Percentiles rank a stretch among this genome's conserved stretches.
phyloP scores from a whole-genome alignment of 2,329 filamentous ascomycete species.

The Paraconiothyrium brasiliense region DNA sequence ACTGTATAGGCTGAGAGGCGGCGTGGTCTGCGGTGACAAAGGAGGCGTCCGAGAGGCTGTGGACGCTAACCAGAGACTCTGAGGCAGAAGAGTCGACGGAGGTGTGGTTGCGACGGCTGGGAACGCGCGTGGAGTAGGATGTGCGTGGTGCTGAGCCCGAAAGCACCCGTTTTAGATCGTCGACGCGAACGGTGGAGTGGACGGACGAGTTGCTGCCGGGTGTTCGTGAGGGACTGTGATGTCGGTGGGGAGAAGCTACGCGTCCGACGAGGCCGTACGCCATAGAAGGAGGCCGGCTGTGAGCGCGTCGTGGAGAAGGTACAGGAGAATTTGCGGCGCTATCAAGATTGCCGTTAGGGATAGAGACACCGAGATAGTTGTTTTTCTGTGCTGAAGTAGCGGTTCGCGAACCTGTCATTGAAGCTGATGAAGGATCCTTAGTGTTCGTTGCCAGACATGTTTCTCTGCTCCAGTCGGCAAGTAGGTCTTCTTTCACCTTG shows the following conservation, averaged over 20 bases:
- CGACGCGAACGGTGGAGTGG: slow-evolving; percentile 53
- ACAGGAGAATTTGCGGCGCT: slow-evolving; percentile 42
- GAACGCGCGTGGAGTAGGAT: slow-evolving; percentile 39
- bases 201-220: slow-evolving; percentile 48
- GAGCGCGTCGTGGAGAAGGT: slow-evolving; percentile 43
- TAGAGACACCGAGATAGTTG: slow-evolving; percentile 66
- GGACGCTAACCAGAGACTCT: slow-evolving; percentile 77
- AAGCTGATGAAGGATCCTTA: slow-evolving; percentile 74
- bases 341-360: slow-evolving; percentile 47
- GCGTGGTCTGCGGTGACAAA: slow-evolving; percentile 42
- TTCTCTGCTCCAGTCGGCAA: slow-evolving; percentile 82
- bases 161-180: slow-evolving; percentile 58
- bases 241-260: slow-evolving; percentile 38
- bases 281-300: slow-evolving; percentile 42
- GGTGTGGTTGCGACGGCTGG: slow-evolving; percentile 40
- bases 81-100: slow-evolving; percentile 64
- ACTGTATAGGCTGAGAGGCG: slow-evolving; percentile 4
- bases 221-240: slow-evolving; percentile 41
- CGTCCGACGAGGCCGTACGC: slow-evolving; percentile 49
- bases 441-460: slow-evolving; percentile 73
- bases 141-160: slow-evolving; percentile 49
- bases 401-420: slow-evolving; percentile 77
- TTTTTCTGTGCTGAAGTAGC: slow-evolving; percentile 42
- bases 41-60: slow-evolving; percentile 73
- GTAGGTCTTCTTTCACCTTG: slow-evolving; percentile 77